phyloP scores from a whole-genome alignment of 495 filamentous ascomycete genomes.

The Lasiosphaeriaceae sp. region DNA sequence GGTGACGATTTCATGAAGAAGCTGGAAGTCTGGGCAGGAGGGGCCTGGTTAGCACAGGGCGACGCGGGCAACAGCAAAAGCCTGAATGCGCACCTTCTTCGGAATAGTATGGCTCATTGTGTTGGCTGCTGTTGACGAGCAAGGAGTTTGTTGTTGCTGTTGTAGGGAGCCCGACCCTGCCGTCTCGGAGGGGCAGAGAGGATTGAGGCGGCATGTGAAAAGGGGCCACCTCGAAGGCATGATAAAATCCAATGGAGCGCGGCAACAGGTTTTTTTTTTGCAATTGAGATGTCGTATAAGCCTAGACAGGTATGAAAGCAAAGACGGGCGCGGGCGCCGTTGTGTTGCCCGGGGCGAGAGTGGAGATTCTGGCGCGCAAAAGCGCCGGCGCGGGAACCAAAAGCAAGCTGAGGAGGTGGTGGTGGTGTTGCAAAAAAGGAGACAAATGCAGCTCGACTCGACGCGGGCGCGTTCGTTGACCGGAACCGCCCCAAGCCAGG shows the following conservation, averaged over 20 bases:
- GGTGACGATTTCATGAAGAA: slow-evolving; percentile 72
- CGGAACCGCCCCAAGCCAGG: neutral
- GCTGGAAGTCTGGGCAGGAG: slow-evolving; percentile 60
- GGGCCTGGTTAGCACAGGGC: slow-evolving; percentile 11
- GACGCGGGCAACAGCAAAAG: neutral
- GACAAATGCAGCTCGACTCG: slow-evolving; percentile 4
- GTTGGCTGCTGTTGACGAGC: slow-evolving; percentile 1
- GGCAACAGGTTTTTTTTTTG: neutral
- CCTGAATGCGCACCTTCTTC: slow-evolving; percentile 56
- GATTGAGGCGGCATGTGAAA: slow-evolving; percentile 32
- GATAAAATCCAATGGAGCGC: slow-evolving; percentile 21
- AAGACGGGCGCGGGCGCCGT: neutral
- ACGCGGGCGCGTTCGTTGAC: slow-evolving; percentile 12
- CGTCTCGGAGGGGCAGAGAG: slow-evolving; percentile 28
- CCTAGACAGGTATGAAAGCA: neutral
- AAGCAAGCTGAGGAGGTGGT: neutral
- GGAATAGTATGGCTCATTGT: slow-evolving; percentile 41
- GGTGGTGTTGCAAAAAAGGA: slow-evolving; percentile 2
- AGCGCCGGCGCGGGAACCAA: neutral
- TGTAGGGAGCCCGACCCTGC: slow-evolving; percentile 44
- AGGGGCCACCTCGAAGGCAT: slow-evolving; percentile 31
- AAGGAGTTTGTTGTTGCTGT: slow-evolving; percentile 31
- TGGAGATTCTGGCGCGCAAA: no score
- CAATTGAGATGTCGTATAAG: slow-evolving; percentile 14
- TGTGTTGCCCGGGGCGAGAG: neutral